These are phyloP conservation scores for Pichia kluyveri DNA, from an alignment of 805 yeast genomes.

Conservation along the genomic window DNA sequence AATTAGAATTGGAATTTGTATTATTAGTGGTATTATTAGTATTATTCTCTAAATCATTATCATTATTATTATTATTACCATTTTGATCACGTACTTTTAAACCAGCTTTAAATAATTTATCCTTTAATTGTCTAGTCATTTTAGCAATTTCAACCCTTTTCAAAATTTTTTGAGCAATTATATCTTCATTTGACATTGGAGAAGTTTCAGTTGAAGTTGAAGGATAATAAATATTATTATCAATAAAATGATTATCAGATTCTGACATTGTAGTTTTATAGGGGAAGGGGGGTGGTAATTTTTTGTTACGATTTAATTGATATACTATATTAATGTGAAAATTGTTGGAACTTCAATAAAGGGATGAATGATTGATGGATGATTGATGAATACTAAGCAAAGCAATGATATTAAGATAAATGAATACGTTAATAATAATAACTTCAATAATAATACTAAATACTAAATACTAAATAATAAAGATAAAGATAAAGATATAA, in stretches of 20 bases:
- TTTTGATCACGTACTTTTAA: constrained; percentile 27
- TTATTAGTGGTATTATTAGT: neutral
- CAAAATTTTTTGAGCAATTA: constrained; percentile 34
- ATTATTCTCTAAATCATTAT: neutral
- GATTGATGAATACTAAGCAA: no score
- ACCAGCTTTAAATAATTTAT: constrained; percentile 34
- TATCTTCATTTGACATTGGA: constrained; percentile 24
- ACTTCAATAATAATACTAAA: no score
- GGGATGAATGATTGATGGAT: no score
- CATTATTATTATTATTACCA: neutral
- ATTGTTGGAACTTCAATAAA: no score
- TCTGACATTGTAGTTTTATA: neutral
- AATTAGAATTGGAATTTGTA: neutral
- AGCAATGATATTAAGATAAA: no score
- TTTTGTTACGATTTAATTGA: no score
- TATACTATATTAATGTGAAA: no score
- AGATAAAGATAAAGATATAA: no score
- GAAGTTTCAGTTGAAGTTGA: constrained; percentile 6
- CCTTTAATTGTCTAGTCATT: constrained; percentile 35
- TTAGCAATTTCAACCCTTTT: constrained; percentile 39
- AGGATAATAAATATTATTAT: neutral
- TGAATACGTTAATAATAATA: no score
- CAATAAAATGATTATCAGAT: neutral
- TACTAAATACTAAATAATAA: no score
- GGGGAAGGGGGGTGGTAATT: no score